Conservation (phyloP, 2,329 filamentous ascomycete genomes). For the Didymellaceae sp. region DNA sequence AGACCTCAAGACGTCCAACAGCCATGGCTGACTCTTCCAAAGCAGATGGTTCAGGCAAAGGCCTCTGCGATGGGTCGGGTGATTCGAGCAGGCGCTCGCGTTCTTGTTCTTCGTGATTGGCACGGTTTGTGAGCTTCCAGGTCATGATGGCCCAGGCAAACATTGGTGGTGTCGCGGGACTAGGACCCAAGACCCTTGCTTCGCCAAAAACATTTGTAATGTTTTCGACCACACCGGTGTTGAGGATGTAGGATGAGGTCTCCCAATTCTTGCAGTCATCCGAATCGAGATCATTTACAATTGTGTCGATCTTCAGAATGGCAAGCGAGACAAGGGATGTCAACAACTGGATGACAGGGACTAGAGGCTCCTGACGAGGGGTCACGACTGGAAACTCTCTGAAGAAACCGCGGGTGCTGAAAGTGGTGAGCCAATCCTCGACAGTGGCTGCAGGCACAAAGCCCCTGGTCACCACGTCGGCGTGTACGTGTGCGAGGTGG, state of each 20-base stretch:
- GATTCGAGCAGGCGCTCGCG: conserved; percentile 37
- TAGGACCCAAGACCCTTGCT: conserved; percentile 60
- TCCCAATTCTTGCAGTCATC: conserved; percentile 36
- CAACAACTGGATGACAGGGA: conserved; percentile 71
- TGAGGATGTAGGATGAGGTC: conserved; percentile 68
- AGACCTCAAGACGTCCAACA: conserved; percentile 30
- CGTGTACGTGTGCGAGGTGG: conserved; percentile 73
- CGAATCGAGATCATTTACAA: conserved; percentile 56
- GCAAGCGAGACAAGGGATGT: conserved; percentile 73
- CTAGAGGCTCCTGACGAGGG: conserved; percentile 53
- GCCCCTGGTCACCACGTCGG: conserved; percentile 59
- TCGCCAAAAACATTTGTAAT: conserved; percentile 74
- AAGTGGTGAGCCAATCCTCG: conserved; percentile 43
- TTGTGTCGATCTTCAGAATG: conserved; percentile 72
- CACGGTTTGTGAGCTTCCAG: conserved; percentile 34
- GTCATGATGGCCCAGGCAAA: conserved; percentile 80
- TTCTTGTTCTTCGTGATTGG: conserved; percentile 34
- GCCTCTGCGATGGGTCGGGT: conserved; percentile 18
- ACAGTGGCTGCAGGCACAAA: conserved; percentile 42
- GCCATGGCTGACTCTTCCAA: conserved; percentile 39
- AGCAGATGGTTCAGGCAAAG: conserved; percentile 23
- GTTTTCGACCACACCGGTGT: conserved; percentile 71
- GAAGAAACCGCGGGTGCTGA: conserved; percentile 63
- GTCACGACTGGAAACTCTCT: conserved; percentile 64
- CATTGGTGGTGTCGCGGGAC: conserved; percentile 73